A percentile compares a stretch with the other conserved stretches of the same genome.
Evolutionary conservation across 768 basidiomycete genomes (phyloP).

Genomic region (Imleria badia): DNA sequence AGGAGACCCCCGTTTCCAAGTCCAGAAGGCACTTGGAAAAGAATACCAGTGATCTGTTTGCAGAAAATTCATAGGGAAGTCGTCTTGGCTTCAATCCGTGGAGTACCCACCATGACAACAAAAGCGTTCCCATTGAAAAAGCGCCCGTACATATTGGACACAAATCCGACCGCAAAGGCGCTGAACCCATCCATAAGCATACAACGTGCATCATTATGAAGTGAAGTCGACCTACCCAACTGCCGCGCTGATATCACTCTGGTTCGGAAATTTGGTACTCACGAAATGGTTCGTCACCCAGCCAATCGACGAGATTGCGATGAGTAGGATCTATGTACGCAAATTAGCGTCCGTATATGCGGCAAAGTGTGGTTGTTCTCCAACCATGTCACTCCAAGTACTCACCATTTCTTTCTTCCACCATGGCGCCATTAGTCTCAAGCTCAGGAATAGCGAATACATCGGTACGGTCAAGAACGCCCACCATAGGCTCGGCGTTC

Average conservation of each 20-base stretch:
- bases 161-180: slow-evolving; percentile 77
- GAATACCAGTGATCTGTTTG: slow-evolving; percentile 64
- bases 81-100: not conserved
- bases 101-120: slow-evolving; percentile 66
- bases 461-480: slow-evolving; percentile 73
- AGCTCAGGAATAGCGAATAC: slow-evolving; percentile 63
- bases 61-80: not conserved
- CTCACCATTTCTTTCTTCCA: slow-evolving; percentile 55
- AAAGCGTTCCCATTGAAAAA: slow-evolving; percentile 75
- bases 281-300: slow-evolving; percentile 79
- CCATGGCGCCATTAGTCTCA: slow-evolving; percentile 64
- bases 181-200: slow-evolving; percentile 31
- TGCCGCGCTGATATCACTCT: slow-evolving; percentile 76
- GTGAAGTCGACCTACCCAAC: slow-evolving; percentile 48
- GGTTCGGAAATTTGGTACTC: slow-evolving; percentile 55
- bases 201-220: not conserved
- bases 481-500: slow-evolving; percentile 70
- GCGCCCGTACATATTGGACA: slow-evolving; percentile 76
- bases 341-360: not conserved
- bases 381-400: not conserved
- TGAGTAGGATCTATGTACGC: slow-evolving; percentile 41
- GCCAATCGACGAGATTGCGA: slow-evolving; percentile 63
- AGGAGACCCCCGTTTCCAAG: slow-evolving; percentile 79
- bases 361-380: not conserved
- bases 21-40: slow-evolving; percentile 85